A percentile compares a stretch with the other conserved stretches of the same genome.
phyloP scores from a whole-genome alignment of 2,329 filamentous ascomycete species.

The Cadophora malorum region DNA sequence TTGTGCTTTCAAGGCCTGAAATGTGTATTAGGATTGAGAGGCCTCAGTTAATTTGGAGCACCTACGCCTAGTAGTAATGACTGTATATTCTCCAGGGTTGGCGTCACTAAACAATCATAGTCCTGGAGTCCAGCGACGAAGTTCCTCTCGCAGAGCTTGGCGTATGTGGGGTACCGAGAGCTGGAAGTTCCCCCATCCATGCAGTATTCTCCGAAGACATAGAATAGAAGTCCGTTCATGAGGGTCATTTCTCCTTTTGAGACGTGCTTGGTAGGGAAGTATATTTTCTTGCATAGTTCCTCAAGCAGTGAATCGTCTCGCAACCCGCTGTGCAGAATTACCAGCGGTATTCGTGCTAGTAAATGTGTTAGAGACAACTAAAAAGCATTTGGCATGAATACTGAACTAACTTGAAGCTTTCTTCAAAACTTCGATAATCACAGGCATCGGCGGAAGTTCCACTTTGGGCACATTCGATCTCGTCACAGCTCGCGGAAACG shows the following conservation, averaged over 20 bases:
- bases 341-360: conserved; percentile 24
- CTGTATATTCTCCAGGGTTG: conserved; percentile 27
- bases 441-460: conserved; percentile 27
- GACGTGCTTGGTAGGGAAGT: conserved; percentile 28
- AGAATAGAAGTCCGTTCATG: conserved; percentile 29
- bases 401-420: conserved; percentile 16
- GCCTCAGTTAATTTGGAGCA: not conserved
- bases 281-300: conserved; percentile 30
- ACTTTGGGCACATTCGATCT: conserved; percentile 8
- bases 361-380: not conserved
- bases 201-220: conserved; percentile 24
- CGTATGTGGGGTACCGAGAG: conserved; percentile 23
- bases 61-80: conserved; percentile 32
- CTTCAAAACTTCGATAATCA: conserved; percentile 25
- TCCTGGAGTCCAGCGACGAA: conserved; percentile 28
- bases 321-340: conserved; percentile 27
- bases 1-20: conserved; percentile 30
- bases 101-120: conserved; percentile 26
- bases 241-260: conserved; percentile 29
- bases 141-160: conserved; percentile 31
- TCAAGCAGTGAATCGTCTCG: conserved; percentile 30
- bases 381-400: not conserved
- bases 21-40: not conserved
- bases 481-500: conserved; percentile 22
- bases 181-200: conserved; percentile 16